Evolutionary conservation across 2,329 filamentous ascomycete species (phyloP), one percentile per base, ranked within the genome.

Genomic region (Geosmithia morbida): DNA sequence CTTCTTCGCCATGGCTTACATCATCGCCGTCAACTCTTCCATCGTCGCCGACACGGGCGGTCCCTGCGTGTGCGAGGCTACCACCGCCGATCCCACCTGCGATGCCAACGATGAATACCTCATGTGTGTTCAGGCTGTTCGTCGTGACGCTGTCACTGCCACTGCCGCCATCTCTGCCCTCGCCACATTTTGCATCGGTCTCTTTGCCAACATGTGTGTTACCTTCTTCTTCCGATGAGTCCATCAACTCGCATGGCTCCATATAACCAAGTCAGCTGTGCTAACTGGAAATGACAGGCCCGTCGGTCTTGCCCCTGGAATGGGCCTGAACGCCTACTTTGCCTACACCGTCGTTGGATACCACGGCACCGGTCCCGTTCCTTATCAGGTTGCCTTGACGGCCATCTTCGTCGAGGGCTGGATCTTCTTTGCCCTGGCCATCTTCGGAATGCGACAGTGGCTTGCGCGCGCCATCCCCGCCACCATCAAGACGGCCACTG

Each of bases 341-440:
- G 76, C 87, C 22, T 94, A 85, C 59, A 84, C 79, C 16, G 66
- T 68, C 30, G 87, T 94, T 48, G 87, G 87, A 3, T 78, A 71
- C 57, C 81, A 89, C 59, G 87, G 87, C 42, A 74, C 70, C 19
- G 86, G 86, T 2, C 70, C 74, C 37, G 80, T 94, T 8, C 79
- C 85, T 1, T 94, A 86, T 59, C 63, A 75, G 47, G 73, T 89
- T 41, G 87, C 87, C 33, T 67, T 94, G 39, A 92, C 87, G 3
- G 87, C 87, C 47, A 87, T 92, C 53, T 94, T 94, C 59, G 82
- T 92, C 14, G 87, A 94, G 63, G 87, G 87, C 39, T 85, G 85
- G 61, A 81, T 94, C 51, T 94, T 94, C 65, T 77, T 94, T 46
- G 84, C 69, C 2, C 73, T 94, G 41, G 87, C 87, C 1, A 61